Percentiles rank a stretch among this genome's conserved stretches.
phyloP scores from a whole-genome alignment of 768 basidiomycete species.

The Tricholoma hemisulphureum region DNA sequence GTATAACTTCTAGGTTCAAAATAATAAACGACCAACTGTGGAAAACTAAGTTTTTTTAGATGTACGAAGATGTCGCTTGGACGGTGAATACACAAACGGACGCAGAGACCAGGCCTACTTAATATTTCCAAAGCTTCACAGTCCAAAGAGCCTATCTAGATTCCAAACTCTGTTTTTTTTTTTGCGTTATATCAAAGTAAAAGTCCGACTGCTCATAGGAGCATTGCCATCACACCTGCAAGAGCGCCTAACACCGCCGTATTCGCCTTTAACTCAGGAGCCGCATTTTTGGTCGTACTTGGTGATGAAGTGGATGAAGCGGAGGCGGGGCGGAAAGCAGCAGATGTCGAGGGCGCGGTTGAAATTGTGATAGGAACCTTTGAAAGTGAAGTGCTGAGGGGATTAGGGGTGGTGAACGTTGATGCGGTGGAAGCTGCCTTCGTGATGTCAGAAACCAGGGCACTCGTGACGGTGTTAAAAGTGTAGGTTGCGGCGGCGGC shows the following conservation, averaged over 20 bases:
- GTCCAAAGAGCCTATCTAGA: not conserved
- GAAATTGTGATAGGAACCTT: not conserved
- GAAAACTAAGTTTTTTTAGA: no score
- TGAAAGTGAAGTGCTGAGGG: not conserved
- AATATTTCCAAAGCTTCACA: not conserved
- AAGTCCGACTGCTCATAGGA: not conserved
- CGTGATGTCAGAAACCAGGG: not conserved
- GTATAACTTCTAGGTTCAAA: no score
- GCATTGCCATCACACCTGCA: not conserved
- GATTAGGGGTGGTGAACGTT: not conserved
- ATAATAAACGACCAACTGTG: no score
- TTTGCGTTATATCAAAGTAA: not conserved
- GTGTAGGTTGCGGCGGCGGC: not conserved
- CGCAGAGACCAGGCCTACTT: not conserved
- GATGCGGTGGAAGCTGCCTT: not conserved
- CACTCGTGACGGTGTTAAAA: not conserved
- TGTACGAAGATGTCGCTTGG: no score
- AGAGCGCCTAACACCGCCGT: not conserved
- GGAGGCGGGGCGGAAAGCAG: not conserved
- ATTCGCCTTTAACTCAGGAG: not conserved
- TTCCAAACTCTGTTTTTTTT: not conserved
- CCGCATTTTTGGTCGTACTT: not conserved
- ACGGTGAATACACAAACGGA: not conserved
- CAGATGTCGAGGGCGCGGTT: not conserved
- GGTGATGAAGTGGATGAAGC: not conserved